Conservation (phyloP, 1,284 basidiomycete species). For the Sporisorium graminicola region DNA sequence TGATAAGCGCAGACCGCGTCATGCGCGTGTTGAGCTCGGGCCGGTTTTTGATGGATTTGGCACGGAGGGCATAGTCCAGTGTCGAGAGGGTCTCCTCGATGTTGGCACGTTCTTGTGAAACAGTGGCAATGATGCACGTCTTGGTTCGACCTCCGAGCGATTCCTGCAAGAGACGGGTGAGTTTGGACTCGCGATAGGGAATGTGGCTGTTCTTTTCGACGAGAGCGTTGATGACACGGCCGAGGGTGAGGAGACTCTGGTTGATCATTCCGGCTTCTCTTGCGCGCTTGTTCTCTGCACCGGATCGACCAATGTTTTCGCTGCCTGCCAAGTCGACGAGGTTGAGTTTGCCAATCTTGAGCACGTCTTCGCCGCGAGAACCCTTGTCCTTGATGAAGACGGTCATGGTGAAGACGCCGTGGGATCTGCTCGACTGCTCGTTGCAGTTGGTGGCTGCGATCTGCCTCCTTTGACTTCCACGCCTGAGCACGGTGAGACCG, state of each 20-base stretch:
- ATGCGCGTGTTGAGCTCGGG: constrained; percentile 96
- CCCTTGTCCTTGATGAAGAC: constrained; percentile 90
- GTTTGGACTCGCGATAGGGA: constrained; percentile 87
- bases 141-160: constrained; percentile 98
- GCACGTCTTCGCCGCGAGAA: constrained; percentile 81
- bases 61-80: constrained; percentile 94
- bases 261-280: constrained; percentile 99
- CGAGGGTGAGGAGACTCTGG: constrained; percentile 93
- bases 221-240: constrained; percentile 95
- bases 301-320: constrained; percentile 95
- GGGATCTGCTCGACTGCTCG: constrained; percentile 94
- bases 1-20: constrained; percentile 89
- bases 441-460: constrained; percentile 98
- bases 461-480: constrained; percentile 90
- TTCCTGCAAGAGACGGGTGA: constrained; percentile 97
- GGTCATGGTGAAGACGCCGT: constrained; percentile 97
- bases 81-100: constrained; percentile 98
- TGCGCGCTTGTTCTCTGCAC: constrained; percentile 93
- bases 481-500: constrained; percentile 85
- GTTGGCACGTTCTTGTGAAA: constrained; percentile 73
- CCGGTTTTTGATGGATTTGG: constrained; percentile 94
- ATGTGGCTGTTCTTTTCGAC: constrained; percentile 90
- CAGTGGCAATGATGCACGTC: constrained; percentile 96
- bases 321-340: constrained; percentile 97
- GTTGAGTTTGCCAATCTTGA: constrained; percentile 95